Percentiles rank a stretch among this genome's conserved stretches.
phyloP scores from a whole-genome alignment of 2,329 filamentous ascomycete genomes.

The Calonectria fujianensis region DNA sequence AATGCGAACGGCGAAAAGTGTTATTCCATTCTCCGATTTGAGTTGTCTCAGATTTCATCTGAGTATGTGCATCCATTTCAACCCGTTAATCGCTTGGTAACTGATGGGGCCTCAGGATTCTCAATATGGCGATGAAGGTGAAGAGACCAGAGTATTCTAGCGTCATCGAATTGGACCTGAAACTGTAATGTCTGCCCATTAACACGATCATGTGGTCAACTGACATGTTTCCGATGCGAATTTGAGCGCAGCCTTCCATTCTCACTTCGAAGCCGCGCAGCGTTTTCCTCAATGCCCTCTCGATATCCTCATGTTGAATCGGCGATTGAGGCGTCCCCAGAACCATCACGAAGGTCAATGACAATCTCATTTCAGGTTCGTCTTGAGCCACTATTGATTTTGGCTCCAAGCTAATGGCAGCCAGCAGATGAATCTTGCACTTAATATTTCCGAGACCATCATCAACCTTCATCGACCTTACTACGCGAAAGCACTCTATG shows the following conservation, averaged over 20 bases:
- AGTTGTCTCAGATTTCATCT: background rate
- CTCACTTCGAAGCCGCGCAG: background rate
- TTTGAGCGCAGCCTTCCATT: background rate
- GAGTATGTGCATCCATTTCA: background rate
- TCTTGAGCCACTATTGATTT: background rate
- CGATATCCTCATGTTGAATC: background rate
- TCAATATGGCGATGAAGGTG: constrained; percentile 9
- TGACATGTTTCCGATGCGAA: background rate
- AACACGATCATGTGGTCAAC: background rate
- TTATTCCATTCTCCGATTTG: constrained; percentile 7
- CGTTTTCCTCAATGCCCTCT: background rate
- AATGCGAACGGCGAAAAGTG: background rate
- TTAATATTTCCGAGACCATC: background rate
- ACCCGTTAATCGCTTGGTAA: background rate
- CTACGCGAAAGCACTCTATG: constrained; percentile 6
- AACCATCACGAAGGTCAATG: background rate
- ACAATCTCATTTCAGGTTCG: constrained; percentile 1
- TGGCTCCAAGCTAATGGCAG: background rate
- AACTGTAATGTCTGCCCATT: background rate
- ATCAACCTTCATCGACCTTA: constrained; percentile 13
- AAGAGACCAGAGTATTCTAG: background rate
- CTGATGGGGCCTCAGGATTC: background rate
- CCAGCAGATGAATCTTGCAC: background rate
- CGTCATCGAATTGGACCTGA: background rate
- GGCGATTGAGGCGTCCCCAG: background rate